Base-by-base conservation (phyloP, 768 basidiomycete genomes). In the Scleroderma bovista region DNA sequence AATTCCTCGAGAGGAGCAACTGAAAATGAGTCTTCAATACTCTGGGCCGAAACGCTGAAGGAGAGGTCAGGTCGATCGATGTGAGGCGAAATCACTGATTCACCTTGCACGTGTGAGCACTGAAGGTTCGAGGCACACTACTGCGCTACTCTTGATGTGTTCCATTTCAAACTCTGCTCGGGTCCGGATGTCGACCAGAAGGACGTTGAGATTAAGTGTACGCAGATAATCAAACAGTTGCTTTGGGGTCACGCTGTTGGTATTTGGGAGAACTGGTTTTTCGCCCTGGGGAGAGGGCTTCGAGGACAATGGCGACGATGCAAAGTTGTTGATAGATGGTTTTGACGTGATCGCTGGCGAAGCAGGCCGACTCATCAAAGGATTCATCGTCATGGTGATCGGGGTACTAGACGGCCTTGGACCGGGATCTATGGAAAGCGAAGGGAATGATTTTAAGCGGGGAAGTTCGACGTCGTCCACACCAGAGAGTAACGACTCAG, bases 41-140 rank as follows among this genome's bases (percentile, higher is more conserved):
- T 72, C 40, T 75, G 66, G 2, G 82, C 78, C 5, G 77, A 81
- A 51, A 92, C 72, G 38, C 92, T 95, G 58, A 10, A 37, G 44
- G 33, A 32, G 44, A 46, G 38, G 50, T 59, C 36, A 58, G 58
- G 47, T 29, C 37, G 50, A 11, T 20, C 13, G 17, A 23, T 37
- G 34, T 32, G 33, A 16, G 44, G 45, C 26, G 10, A 41, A 53
- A 50, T 20, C 40, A 44, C 9, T 19, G 10, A 10, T 82, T 68
- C 64, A 92, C 90, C 76, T 80, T 53, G 80, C 69, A 41, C 90
- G 77, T 50, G 75, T 58, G 19, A 92, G 73, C 5, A 95, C 80
- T 1, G 76, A 76, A 6, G 93, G 92, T 66, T 97, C 93, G 19
- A 96, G 74, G 67, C 92, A 94, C 1, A 93, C 83, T 2, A 87